These are phyloP conservation scores for Nemania sp. DNA, from an alignment of 2,329 filamentous ascomycete genomes.

Conservation along the genomic window DNA sequence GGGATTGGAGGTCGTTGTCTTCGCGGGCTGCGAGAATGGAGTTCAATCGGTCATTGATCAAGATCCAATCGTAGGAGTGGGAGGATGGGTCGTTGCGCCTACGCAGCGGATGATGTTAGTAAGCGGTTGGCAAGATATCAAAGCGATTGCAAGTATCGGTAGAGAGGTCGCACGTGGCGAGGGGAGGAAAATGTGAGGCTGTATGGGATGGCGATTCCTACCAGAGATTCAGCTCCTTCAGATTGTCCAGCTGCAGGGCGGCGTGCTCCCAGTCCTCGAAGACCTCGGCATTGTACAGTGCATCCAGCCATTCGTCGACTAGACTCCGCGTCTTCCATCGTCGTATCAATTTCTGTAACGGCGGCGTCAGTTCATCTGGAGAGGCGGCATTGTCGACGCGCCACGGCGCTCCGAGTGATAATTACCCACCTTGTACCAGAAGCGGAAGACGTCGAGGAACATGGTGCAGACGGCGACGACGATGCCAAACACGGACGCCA, in stretches of 20 bases:
- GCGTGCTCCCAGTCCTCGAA: slow-evolving; percentile 88
- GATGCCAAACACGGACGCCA: slow-evolving; percentile 39
- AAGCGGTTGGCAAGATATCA: not conserved
- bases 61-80: slow-evolving; percentile 81
- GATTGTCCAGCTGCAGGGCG: slow-evolving; percentile 80
- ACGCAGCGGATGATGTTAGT: slow-evolving; percentile 5
- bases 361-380: slow-evolving; percentile 21
- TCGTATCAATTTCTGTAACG: slow-evolving; percentile 63
- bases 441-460: slow-evolving; percentile 63
- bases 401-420: not conserved
- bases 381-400: not conserved
- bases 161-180: not conserved
- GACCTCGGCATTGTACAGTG: slow-evolving; percentile 66
- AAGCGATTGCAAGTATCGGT: slow-evolving; percentile 5
- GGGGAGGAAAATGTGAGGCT: not conserved
- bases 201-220: slow-evolving; percentile 42
- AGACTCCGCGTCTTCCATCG: slow-evolving; percentile 71
- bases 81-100: slow-evolving; percentile 83
- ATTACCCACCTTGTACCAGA: slow-evolving; percentile 62
- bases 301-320: slow-evolving; percentile 67
- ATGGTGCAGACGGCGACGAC: slow-evolving; percentile 59
- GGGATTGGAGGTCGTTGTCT: slow-evolving; percentile 70
- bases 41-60: slow-evolving; percentile 78
- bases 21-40: slow-evolving; percentile 72
- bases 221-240: slow-evolving; percentile 82